Evolutionary conservation across 208 protist genomes (phyloP).

Genomic region (Leishmania major): DNA sequence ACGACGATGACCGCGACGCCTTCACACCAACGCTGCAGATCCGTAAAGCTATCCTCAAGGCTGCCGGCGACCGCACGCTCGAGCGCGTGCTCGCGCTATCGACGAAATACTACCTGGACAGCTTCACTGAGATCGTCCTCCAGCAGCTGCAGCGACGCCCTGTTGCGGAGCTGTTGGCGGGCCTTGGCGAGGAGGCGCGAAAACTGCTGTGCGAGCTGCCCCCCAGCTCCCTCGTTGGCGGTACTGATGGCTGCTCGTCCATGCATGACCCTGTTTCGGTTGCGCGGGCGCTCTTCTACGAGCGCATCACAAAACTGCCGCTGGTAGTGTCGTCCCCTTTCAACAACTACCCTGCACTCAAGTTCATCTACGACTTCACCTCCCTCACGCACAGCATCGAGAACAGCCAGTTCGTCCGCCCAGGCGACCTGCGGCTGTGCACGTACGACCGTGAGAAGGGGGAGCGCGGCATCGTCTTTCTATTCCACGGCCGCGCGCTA

Average conservation of each 20-base stretch:
- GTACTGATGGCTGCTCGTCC: background rate
- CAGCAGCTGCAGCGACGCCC: constrained; percentile 20
- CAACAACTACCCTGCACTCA: constrained; percentile 76
- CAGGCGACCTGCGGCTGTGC: constrained; percentile 32
- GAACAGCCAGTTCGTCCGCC: background rate
- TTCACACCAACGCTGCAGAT: constrained; percentile 47
- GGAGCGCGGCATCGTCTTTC: constrained; percentile 42
- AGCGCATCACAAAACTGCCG: constrained; percentile 30
- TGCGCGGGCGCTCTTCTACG: constrained; percentile 40
- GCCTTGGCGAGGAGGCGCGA: constrained; percentile 21
- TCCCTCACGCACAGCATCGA: constrained; percentile 36
- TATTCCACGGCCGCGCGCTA: constrained; percentile 45
- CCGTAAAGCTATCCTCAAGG: constrained; percentile 69
- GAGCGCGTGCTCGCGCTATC: constrained; percentile 67
- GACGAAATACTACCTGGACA: constrained; percentile 46
- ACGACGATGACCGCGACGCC: constrained; percentile 25
- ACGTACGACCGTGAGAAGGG: constrained; percentile 41
- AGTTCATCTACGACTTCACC: constrained; percentile 68
- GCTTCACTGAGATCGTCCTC: constrained; percentile 47
- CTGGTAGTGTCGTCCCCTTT: constrained; percentile 43
- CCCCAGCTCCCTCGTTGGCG: background rate
- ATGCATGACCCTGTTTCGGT: constrained; percentile 18
- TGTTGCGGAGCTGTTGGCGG: constrained; percentile 2
- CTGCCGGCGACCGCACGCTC: constrained; percentile 69
- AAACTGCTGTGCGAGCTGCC: constrained; percentile 16